A percentile compares a stretch with the other conserved stretches of the same genome.
These are phyloP conservation scores for Cotoneaster glaucophyllus DNA, from an alignment of 306 rosid genomes.

Conservation along the genomic window DNA sequence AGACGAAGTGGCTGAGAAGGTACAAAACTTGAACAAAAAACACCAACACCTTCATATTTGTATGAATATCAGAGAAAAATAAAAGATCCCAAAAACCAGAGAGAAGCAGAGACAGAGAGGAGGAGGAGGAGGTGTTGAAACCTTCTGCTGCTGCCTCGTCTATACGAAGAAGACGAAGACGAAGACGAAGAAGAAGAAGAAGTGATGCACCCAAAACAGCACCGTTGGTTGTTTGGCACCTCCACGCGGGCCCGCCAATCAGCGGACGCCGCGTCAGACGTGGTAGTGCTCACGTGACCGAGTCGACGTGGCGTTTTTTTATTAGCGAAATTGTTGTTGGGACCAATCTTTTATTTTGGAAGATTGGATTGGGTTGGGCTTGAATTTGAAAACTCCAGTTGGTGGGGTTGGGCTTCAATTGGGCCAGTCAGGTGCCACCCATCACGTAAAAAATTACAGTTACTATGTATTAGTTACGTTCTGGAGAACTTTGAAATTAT, in stretches of 20 bases:
- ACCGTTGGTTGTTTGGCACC: neutral
- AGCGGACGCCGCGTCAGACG: neutral
- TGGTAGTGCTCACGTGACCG: neutral
- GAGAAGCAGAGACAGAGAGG: neutral
- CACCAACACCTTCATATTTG: conserved; percentile 34
- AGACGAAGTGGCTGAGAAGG: conserved; percentile 19
- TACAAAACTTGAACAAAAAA: conserved; percentile 25
- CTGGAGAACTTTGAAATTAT: neutral
- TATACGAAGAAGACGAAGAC: neutral
- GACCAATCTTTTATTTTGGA: neutral
- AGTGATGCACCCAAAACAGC: neutral
- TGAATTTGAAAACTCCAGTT: neutral
- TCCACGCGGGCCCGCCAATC: neutral
- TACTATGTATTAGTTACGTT: no score
- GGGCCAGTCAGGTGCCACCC: neutral
- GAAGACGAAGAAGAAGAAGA: neutral
- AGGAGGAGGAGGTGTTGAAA: neutral
- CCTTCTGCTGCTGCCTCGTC: neutral
- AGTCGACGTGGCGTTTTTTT: neutral
- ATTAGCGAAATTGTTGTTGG: neutral
- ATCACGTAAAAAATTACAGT: no score
- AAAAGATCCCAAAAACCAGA: neutral
- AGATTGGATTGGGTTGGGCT: neutral
- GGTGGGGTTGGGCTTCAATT: neutral
- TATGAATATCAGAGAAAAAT: neutral